These are phyloP conservation scores for Haplosporangium gracile DNA, from an alignment of 192 early-diverging fungal species.

Conservation along the genomic window DNA sequence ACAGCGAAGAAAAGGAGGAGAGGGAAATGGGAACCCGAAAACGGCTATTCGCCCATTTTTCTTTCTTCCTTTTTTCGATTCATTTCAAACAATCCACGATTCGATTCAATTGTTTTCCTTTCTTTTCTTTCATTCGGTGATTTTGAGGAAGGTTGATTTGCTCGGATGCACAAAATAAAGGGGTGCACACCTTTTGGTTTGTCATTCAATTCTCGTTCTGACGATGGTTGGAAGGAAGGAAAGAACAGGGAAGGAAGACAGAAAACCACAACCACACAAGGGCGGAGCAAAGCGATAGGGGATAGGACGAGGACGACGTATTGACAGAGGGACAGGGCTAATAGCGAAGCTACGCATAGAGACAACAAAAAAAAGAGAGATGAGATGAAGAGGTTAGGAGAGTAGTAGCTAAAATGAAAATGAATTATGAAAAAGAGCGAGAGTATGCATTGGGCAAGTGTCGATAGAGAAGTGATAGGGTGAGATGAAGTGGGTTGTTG, in stretches of 20 bases:
- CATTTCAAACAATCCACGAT: not conserved
- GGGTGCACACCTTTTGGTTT: not conserved
- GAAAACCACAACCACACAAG: constrained; percentile 6
- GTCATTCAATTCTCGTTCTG: not conserved
- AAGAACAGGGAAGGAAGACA: not conserved
- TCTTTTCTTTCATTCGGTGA: not conserved
- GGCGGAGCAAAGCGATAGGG: not conserved
- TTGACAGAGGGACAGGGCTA: too few relatives aligned
- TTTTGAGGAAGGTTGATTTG: not conserved
- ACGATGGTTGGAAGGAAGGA: not conserved
- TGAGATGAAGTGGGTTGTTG: too few relatives aligned
- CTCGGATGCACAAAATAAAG: not conserved
- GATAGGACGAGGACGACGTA: not conserved
- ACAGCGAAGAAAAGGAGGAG: not conserved
- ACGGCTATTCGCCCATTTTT: not conserved
- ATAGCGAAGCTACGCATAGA: too few relatives aligned
- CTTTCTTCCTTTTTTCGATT: not conserved
- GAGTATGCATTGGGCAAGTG: not conserved
- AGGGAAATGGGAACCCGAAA: not conserved
- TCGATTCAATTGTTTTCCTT: too few relatives aligned
- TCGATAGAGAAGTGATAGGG: too few relatives aligned
- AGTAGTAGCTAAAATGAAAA: not conserved
- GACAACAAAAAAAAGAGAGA: not conserved
- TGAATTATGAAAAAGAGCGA: not conserved
- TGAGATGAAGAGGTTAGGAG: not conserved